phyloP scores from a whole-genome alignment of 2,329 filamentous ascomycete species.

The Pseudogymnoascus sp. region DNA sequence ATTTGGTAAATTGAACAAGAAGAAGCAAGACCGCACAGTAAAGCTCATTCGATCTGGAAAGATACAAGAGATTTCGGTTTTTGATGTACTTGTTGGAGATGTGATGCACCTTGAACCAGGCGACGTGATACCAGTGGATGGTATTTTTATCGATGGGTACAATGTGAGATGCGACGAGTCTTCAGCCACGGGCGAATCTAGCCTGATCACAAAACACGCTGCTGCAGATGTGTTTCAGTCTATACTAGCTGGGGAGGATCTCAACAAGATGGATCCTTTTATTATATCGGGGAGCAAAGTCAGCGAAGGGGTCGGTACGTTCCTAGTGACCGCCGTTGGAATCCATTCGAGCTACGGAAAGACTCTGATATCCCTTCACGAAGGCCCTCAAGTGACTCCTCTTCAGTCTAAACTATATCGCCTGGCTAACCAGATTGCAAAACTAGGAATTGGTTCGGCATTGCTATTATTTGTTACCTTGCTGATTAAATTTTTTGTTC shows the following conservation, averaged over 20 bases:
- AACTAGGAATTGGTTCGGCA: conserved; percentile 35
- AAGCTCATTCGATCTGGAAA: conserved; percentile 61
- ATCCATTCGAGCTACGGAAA: conserved; percentile 47
- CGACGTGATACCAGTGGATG: conserved; percentile 63
- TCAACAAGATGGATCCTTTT: conserved; percentile 56
- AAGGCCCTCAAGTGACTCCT: conserved; percentile 44
- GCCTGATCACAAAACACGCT: conserved; percentile 59
- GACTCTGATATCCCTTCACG: conserved; percentile 47
- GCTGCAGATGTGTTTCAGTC: conserved; percentile 51
- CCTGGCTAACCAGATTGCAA: conserved; percentile 43
- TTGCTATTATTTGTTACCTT: conserved; percentile 32
- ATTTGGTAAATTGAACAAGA: conserved; percentile 52
- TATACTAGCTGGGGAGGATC: conserved; percentile 43
- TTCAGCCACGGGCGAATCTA: conserved; percentile 65
- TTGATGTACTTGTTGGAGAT: conserved; percentile 62
- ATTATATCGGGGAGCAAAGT: conserved; percentile 51
- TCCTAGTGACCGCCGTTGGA: conserved; percentile 46
- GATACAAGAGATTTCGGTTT: conserved; percentile 53
- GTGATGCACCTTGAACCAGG: conserved; percentile 61
- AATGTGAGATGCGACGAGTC: conserved; percentile 66
- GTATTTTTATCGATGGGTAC: conserved; percentile 58
- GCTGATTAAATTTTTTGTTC: conserved; percentile 29
- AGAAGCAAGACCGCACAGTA: conserved; percentile 57
- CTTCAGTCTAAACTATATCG: conserved; percentile 45
- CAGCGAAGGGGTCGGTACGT: conserved; percentile 45